Conservation (phyloP, 164 flowering plant species). For the Tinospora cordifolia region DNA sequence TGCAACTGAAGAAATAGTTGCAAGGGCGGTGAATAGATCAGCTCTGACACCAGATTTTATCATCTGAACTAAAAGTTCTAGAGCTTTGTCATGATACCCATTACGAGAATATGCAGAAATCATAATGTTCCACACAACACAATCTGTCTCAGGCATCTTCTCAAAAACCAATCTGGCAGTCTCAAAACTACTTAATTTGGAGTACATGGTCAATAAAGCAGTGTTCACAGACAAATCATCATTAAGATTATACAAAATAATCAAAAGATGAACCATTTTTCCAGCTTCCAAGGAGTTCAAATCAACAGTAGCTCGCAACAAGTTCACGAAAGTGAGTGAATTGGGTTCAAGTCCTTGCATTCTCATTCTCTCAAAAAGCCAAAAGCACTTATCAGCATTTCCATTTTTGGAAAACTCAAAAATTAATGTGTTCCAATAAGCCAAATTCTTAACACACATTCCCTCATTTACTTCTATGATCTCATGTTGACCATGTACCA, state of each 20-base stretch:
- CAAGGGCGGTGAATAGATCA: constrained; percentile 44
- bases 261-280: constrained; percentile 29
- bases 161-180: constrained; percentile 35
- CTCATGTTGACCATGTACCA: constrained; percentile 9
- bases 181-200: constrained; percentile 35
- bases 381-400: constrained; percentile 23
- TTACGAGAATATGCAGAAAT: constrained; percentile 36
- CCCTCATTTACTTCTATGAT: constrained; percentile 5
- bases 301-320: constrained; percentile 33
- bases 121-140: constrained; percentile 53
- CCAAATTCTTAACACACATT: constrained; percentile 9
- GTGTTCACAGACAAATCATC: constrained; percentile 35
- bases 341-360: constrained; percentile 24
- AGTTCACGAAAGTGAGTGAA: constrained; percentile 21
- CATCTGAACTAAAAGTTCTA: constrained; percentile 36
- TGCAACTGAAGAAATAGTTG: constrained; percentile 37
- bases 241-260: constrained; percentile 23
- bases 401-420: constrained; percentile 21
- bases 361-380: constrained; percentile 30
- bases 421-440: constrained; percentile 26
- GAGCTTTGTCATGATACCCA: constrained; percentile 32
- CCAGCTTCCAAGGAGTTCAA: constrained; percentile 36
- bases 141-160: constrained; percentile 36
- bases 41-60: constrained; percentile 31
- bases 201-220: constrained; percentile 48